Evolutionary conservation across 2,329 filamentous ascomycete species (phyloP), one percentile per base, ranked within the genome.

Genomic region (Rhinocladiella similis): DNA sequence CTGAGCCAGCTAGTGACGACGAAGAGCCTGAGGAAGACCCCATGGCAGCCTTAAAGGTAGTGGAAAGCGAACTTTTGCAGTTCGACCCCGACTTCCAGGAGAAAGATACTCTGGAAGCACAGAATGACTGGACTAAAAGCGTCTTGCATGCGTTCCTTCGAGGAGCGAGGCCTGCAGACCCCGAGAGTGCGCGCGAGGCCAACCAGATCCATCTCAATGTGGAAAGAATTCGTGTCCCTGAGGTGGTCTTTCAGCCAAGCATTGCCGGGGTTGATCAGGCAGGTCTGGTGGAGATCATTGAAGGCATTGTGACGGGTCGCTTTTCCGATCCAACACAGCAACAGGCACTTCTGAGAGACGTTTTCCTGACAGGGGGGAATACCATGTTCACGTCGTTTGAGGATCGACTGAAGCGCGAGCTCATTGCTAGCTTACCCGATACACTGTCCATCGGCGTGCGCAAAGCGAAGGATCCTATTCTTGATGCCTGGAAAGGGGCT

Each of bases 141-240:
- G 80, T 97, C 47, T 77, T 97, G 16, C 94, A 99, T 73, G 90
- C 91, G 6, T 99, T 97, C 74, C 77, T 90, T 36, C 88, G 91
- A 52, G 94, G 94, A 0, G 90, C 92, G 0, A 89, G 91, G 65
- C 90, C 93, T 0, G 96, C 91, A 63, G 88, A 97, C 64, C 77
- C 86, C 0, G 85, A 91, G 54, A 89, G 86, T 55, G 89, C 94
- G 65, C 84, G 86, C 16, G 84, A 99, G 75, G 84, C 85, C 16
- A 86, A 91, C 72, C 93, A 97, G 73, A 78, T 99, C 50, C 94
- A 99, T 72, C 84, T 99, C 62, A 99, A 99, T 71, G 91, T 99
- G 52, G 92, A 97, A 78, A 87, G 93, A 54, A 96, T 97, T 72
- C 88, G 92, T 49, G 91, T 96, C 1, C 92, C 92, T 2, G 93